Conservation (phyloP, 2,329 filamentous ascomycete species). For the Cladobotryum mycophilum region DNA sequence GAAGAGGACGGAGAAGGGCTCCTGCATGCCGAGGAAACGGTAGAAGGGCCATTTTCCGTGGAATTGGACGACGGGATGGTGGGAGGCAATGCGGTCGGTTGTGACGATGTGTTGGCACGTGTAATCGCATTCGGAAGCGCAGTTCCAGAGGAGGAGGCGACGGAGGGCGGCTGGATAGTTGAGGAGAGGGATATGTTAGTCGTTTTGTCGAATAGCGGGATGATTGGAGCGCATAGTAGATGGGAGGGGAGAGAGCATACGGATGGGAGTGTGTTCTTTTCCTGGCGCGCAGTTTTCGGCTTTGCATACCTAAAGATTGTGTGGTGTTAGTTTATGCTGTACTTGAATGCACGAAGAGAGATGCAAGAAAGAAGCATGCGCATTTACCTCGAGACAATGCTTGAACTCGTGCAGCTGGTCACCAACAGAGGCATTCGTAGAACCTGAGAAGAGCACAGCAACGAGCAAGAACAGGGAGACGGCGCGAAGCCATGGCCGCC, state of each 20-base stretch:
- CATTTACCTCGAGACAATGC: slow-evolving; percentile 70
- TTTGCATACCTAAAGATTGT: slow-evolving; percentile 60
- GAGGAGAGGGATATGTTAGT: not conserved
- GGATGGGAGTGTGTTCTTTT: slow-evolving; percentile 55
- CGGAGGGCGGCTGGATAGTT: slow-evolving; percentile 63
- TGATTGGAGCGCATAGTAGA: not conserved
- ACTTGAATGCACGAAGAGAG: not conserved
- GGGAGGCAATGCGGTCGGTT: slow-evolving; percentile 56
- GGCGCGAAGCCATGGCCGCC: slow-evolving; percentile 26
- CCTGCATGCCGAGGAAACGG: slow-evolving; percentile 86
- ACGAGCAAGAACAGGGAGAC: slow-evolving; percentile 29
- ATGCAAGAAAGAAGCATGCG: no score
- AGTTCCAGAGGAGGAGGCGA: slow-evolving; percentile 86
- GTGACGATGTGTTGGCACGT: slow-evolving; percentile 94
- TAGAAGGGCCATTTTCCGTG: slow-evolving; percentile 98
- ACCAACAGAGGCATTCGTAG: slow-evolving; percentile 66
- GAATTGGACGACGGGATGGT: slow-evolving; percentile 75
- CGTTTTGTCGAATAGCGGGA: not conserved
- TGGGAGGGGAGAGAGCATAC: slow-evolving; percentile 45
- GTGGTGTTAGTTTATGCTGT: not conserved
- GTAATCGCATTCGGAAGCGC: slow-evolving; percentile 93
- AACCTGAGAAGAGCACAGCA: slow-evolving; percentile 34
- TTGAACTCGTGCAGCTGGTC: slow-evolving; percentile 83
- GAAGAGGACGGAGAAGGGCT: slow-evolving; percentile 90
- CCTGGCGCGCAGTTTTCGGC: slow-evolving; percentile 69